A percentile compares a stretch with the other conserved stretches of the same genome.
These are phyloP conservation scores for Lippia alba DNA, from an alignment of 305 asterid genomes.

Conservation along the genomic window DNA sequence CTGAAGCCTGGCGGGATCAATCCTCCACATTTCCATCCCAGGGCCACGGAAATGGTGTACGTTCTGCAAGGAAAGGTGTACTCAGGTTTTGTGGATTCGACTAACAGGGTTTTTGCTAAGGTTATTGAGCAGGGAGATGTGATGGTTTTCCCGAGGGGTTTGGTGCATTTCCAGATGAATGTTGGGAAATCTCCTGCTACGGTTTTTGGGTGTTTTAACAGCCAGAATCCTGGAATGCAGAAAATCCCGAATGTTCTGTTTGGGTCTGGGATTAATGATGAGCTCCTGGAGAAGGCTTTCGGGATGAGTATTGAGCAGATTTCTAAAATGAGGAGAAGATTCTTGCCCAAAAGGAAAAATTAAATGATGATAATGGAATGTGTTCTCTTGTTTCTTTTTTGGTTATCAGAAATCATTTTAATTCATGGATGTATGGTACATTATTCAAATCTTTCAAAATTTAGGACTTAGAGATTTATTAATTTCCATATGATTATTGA, in stretches of 20 bases:
- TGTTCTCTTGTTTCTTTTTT: not conserved
- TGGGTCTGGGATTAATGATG: slow-evolving; percentile 61
- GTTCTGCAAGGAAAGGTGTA: slow-evolving; percentile 52
- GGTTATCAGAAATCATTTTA: not conserved
- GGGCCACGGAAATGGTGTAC: slow-evolving; percentile 61
- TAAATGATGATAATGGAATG: not conserved
- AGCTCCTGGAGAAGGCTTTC: slow-evolving; percentile 61
- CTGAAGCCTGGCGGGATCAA: slow-evolving; percentile 57
- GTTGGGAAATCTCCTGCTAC: slow-evolving; percentile 49
- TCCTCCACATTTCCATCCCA: slow-evolving; percentile 59
- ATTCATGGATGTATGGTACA: not conserved
- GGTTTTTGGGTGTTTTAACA: slow-evolving; percentile 56
- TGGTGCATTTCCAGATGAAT: slow-evolving; percentile 70
- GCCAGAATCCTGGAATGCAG: slow-evolving; percentile 63
- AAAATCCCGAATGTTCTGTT: slow-evolving; percentile 58
- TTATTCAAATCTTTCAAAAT: not conserved
- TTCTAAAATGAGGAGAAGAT: slow-evolving; percentile 45
- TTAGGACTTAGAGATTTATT: not conserved
- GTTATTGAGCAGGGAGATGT: slow-evolving; percentile 61
- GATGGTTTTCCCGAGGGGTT: slow-evolving; percentile 62
- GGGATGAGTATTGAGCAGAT: slow-evolving; percentile 54
- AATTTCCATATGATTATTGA: not conserved
- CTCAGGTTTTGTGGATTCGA: slow-evolving; percentile 59
- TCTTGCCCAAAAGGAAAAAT: slow-evolving; percentile 36
- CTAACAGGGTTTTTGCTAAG: slow-evolving; percentile 53